Conservation (phyloP, 257 asterid species). For the Echium plantagineum region DNA sequence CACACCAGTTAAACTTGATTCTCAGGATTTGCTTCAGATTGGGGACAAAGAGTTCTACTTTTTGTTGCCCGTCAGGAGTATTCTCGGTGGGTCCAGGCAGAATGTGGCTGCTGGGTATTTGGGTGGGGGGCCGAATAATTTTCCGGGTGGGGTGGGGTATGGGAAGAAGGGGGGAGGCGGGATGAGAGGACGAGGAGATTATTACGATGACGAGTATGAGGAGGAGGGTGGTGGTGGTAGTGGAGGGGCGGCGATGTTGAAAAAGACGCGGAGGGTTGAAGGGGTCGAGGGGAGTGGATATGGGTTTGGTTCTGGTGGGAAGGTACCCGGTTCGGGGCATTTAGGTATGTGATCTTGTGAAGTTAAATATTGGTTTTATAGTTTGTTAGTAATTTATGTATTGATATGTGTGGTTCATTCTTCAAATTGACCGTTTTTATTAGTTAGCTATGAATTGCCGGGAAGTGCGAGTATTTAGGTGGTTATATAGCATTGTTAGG, state of each 20-base stretch:
- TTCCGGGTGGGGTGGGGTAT: conserved; percentile 35
- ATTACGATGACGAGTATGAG: conserved; percentile 53
- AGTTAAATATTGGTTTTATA: not conserved
- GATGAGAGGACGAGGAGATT: conserved; percentile 40
- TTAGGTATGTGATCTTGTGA: conserved; percentile 34
- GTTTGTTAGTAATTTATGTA: no score
- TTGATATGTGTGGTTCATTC: no score
- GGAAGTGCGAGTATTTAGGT: no score
- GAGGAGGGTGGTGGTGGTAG: conserved; percentile 51
- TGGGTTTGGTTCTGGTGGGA: conserved; percentile 22
- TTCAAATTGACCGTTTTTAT: no score
- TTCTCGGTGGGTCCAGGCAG: conserved; percentile 80
- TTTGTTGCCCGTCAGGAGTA: conserved; percentile 71
- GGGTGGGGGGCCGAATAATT: conserved; percentile 34
- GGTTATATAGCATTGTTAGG: not conserved
- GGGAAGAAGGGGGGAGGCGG: conserved; percentile 54
- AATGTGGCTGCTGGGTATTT: conserved; percentile 20
- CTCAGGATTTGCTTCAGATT: conserved; percentile 85
- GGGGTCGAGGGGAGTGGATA: conserved; percentile 38
- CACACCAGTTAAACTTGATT: conserved; percentile 85
- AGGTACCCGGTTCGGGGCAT: conserved; percentile 41
- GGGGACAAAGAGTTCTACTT: conserved; percentile 94
- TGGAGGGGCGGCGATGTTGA: conserved; percentile 41
- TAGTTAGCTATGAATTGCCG: not conserved
- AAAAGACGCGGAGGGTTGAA: conserved; percentile 44